Evolutionary conservation across 2,329 filamentous ascomycete species (phyloP), one percentile per base, ranked within the genome.

Genomic region (Emericellopsis atlantica): DNA sequence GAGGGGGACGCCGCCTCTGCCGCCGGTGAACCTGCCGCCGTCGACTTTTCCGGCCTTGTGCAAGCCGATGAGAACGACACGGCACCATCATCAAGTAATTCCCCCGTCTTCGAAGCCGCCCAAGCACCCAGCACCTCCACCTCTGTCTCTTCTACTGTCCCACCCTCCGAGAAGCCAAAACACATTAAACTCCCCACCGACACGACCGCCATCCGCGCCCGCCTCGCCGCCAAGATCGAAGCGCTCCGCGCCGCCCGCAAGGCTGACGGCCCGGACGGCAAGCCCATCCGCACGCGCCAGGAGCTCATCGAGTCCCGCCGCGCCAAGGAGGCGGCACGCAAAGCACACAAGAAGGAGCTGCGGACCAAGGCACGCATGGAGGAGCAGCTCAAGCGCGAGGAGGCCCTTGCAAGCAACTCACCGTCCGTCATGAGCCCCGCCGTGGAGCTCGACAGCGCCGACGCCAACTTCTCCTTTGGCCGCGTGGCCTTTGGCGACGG

Each of bases 401-500:
- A 77, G 53, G 74, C 75, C 10, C 62, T 81, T 24, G 74, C 75
- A 10, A 72, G 76, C 43, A 76, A 75, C 52, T 81, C 77, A 4
- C 77, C 77, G 4, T 64, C 68, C 45, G 68, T 76, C 42, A 69
- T 78, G 59, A 76, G 70, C 51, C 71, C 74, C 0, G 62, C 67
- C 9, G 60, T 76, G 23, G 68, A 72, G 43, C 57, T 70, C 8
- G 67, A 69, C 29, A 63, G 47, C 5, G 49, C 59, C 26, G 26
- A 29, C 26, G 81, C 78, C 54, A 84, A 81, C 64, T 93, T 95
- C 57, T 79, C 86, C 6, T 98, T 96, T 59, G 88, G 89, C 26
- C 81, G 86, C 31, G 79, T 98, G n/a, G 79, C 86, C 10, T 98
- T 96, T 57, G 76, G 76, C 5, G 90, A 96, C 55, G 90, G 90